Evolutionary conservation across 495 filamentous ascomycete genomes (phyloP), one percentile per base, ranked within the genome.

Genomic region (Aspergillus panamensis): DNA sequence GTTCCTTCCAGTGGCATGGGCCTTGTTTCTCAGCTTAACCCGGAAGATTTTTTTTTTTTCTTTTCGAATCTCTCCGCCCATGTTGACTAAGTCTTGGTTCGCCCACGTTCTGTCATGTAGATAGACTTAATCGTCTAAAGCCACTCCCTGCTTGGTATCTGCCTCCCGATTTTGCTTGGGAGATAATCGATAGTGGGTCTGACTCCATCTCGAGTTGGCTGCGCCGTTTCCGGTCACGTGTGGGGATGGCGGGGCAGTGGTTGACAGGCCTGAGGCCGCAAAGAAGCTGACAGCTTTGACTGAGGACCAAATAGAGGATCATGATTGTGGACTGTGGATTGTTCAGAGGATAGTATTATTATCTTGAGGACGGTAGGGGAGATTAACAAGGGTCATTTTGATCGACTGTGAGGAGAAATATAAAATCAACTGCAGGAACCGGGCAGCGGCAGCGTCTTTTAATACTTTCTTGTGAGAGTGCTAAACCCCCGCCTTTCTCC

Each of bases 221-320:
- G 21, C 31, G 10, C 39, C 37, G 19, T 12, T 31, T 14, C 9
- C 17, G 25, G 19, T 61, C 59, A 61, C 59, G 59, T 61, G 59
- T 25, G 43, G 53, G 21, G 33, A 61, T 57, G 40, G 59, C 53
- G 59, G 59, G 59, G 59, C 25, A 25, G 25, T 25, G 25, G 25
- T 53, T 48, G 17, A 30, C 31, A 40, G 52, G 53, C 59, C 59
- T 51, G 33, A 61, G 59, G 59, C 53, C 51, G 14, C 37, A 51
- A 39, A 55, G 25, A 29, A 56, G 50, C 14, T 61, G 54, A 17
- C 49, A 53, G 48, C 49, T 51, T 31, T 61, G 53, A 31, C 51
- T 51, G 53, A 52, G 53, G 42, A 53, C 17, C 35, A 49, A 42
- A 44, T 57, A 55, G 16, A 55, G 52, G 21, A 55, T 31, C 51